Evolutionary conservation across 2,329 filamentous ascomycete genomes (phyloP), one percentile per base, ranked within the genome.

Genomic region (Aureobasidium sp.): DNA sequence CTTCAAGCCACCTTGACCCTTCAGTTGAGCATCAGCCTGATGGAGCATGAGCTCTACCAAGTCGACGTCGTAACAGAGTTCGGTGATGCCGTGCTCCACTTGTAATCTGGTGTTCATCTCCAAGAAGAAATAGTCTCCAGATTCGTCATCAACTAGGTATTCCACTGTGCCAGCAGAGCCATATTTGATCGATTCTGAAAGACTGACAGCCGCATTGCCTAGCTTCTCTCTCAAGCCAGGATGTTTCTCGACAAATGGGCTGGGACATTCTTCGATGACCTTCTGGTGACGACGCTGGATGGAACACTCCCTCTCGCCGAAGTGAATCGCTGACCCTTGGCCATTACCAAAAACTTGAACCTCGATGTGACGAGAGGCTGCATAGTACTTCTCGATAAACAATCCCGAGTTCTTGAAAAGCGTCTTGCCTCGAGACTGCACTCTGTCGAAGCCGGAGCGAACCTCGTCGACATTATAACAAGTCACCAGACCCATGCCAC

Each of bases 91-190:
- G 66, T 84, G 82, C 67, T 84, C 82, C 6, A 84, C 82, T 64
- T 84, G 82, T 2, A 84, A 72, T 49, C 82, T 73, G 1, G 82
- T 83, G 65, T 84, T 84, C 80, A 84, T 82, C 66, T 84, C 82
- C 0, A 84, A 71, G 64, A 84, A 84, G 74, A 81, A 96, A 73
- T 94, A 96, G 47, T 88, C 83, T 51, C 86, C 89, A 6, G 85
- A 86, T 68, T 90, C 85, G 71, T 91, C 89, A 73, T 96, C 91
- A 5, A 96, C 86, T 47, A 96, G 88, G 70, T 92, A 96, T 75
- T 96, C 91, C 25, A 96, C 88, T 0, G 91, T 96, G 1, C 91
- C 91, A 9, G 90, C 91, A 7, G 89, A 90, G n/a, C 88, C 87
- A 69, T 96, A 96, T 3, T 76, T 75, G 62, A 82, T 77, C 0